Conservation (phyloP, 163 green algal species). For the Scenedesmus sp. region DNA sequence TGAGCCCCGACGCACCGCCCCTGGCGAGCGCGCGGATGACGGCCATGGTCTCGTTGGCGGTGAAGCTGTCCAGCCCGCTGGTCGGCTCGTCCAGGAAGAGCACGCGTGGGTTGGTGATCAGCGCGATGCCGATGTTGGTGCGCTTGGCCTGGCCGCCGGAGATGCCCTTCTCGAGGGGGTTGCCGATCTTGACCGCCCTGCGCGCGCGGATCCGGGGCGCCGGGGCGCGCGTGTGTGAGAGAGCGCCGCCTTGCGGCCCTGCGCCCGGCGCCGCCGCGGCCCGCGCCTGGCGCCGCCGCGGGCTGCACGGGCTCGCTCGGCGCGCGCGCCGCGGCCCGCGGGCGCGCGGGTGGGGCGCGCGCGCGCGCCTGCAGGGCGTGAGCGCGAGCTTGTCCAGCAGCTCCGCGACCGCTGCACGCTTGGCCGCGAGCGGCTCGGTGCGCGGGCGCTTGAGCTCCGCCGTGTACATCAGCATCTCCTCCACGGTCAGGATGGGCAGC, state of each 20-base stretch:
- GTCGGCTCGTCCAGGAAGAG: conserved; percentile 86
- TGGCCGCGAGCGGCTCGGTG: conserved; percentile 50
- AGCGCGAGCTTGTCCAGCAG: conserved; percentile 71
- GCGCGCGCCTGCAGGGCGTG: conserved; percentile 52
- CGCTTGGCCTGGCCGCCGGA: conserved; percentile 73
- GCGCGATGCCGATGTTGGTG: conserved; percentile 72
- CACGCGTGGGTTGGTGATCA: conserved; percentile 71
- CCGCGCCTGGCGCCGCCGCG: conserved; percentile 71
- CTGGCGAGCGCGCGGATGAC: conserved; percentile 72
- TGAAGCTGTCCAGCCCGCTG: conserved; percentile 83
- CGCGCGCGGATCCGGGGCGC: no score
- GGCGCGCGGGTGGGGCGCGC: no score
- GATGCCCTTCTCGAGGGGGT: conserved; percentile 71
- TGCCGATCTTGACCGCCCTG: conserved; percentile 71
- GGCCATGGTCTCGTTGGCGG: conserved; percentile 72
- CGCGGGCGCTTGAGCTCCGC: conserved; percentile 78
- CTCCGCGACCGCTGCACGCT: conserved; percentile 60
- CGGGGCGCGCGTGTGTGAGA: conserved; percentile 65
- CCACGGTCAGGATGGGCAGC: conserved; percentile 67
- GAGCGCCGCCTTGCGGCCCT: conserved; percentile 49
- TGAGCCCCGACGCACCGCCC: background rate
- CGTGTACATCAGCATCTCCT: conserved; percentile 89
- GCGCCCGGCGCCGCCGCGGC: conserved; percentile 55
- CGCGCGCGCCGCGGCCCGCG: no score
- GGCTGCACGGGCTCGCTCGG: conserved; percentile 83